Conservation (phyloP, 2,329 filamentous ascomycete species). For the Xylariaceae sp. region DNA sequence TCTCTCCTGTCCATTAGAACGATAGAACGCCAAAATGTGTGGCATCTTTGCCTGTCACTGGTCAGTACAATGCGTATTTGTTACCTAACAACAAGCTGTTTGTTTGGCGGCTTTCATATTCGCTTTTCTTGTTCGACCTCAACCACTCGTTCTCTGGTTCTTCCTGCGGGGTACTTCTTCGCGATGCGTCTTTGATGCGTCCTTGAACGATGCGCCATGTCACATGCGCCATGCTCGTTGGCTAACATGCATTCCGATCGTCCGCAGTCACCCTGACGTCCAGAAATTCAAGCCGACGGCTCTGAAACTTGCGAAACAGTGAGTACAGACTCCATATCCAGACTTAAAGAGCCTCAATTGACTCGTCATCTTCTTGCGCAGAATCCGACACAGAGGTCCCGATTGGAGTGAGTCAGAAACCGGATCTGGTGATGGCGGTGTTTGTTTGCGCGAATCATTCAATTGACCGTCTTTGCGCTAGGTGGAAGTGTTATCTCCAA, state of each 20-base stretch:
- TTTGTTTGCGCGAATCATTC: background rate
- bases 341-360: constrained; percentile 31
- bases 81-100: background rate
- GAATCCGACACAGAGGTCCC: constrained; percentile 90
- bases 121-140: background rate
- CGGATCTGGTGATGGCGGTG: constrained; percentile 22
- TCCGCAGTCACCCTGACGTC: constrained; percentile 76
- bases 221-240: constrained; percentile 10
- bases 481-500: constrained; percentile 85
- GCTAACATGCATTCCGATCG: constrained; percentile 7
- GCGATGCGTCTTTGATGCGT: too few species aligned
- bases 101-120: background rate
- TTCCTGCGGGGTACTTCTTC: constrained; percentile 14
- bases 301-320: constrained; percentile 91
- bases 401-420: constrained; percentile 81
- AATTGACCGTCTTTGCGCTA: constrained; percentile 33
- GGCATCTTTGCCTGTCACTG: constrained; percentile 93
- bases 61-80: constrained; percentile 48
- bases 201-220: background rate
- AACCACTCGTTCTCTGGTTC: constrained; percentile 21
- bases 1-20: background rate
- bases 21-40: constrained; percentile 63
- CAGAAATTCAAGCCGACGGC: constrained; percentile 94
- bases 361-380: constrained; percentile 41
- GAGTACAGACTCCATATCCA: constrained; percentile 39